Evolutionary conservation across 2,329 filamentous ascomycete genomes (phyloP).

Genomic region (Colletotrichum abscissum): DNA sequence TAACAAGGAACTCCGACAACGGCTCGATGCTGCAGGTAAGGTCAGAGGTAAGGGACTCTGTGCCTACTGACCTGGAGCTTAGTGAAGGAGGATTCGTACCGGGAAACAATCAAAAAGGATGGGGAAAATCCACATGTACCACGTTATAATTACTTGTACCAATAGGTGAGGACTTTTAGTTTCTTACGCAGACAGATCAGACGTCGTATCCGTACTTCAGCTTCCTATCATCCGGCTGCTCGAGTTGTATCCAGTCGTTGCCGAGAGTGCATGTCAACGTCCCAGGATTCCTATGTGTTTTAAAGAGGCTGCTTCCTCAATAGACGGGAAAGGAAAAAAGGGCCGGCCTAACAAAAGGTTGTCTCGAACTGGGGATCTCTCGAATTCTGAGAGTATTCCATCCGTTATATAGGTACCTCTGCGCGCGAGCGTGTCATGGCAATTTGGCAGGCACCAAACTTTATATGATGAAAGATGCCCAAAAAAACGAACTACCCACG

Average conservation of each 20-base stretch:
- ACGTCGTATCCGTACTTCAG: neutral
- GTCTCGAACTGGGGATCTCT: neutral
- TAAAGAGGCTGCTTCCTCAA: neutral
- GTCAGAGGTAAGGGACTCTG: conserved; percentile 65
- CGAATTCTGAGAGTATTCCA: neutral
- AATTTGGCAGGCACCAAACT: neutral
- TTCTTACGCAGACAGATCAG: conserved; percentile 7
- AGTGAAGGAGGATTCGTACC: conserved; percentile 19
- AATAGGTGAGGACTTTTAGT: conserved; percentile 34
- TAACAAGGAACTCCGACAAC: conserved; percentile 10
- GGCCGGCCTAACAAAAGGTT: neutral
- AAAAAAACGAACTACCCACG: too few species aligned
- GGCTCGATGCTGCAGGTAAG: conserved; percentile 57
- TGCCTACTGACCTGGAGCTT: conserved; percentile 48
- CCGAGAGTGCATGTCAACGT: neutral
- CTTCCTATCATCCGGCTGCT: conserved; percentile 9
- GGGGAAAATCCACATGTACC: conserved; percentile 31
- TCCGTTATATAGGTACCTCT: neutral
- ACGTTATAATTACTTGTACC: conserved; percentile 32
- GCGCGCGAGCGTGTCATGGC: neutral
- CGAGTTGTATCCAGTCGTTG: neutral
- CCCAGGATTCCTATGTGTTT: neutral
- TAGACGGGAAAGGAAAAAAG: neutral
- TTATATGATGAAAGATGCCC: too few species aligned
- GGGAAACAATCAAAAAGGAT: conserved; percentile 3